These are phyloP conservation scores for Geranium rotundifolium DNA, from an alignment of 345 rosid genomes.

Conservation along the genomic window DNA sequence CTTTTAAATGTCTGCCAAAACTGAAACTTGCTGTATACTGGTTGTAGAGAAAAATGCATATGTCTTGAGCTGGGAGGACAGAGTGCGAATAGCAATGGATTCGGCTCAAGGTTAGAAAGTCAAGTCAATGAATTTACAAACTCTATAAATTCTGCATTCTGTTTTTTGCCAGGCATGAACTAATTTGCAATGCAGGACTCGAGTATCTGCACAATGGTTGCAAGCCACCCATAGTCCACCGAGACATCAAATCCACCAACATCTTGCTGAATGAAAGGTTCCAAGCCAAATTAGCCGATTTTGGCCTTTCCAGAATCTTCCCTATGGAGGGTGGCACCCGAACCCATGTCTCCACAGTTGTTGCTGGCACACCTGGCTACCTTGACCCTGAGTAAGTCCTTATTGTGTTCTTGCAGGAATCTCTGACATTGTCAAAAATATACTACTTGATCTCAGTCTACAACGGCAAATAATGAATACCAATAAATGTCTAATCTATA, in stretches of 20 bases:
- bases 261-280: constrained; percentile 14
- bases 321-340: constrained; percentile 10
- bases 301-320: constrained; percentile 16
- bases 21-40: neutral
- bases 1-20: too few relatives aligned
- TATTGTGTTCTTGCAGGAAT: neutral
- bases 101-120: constrained; percentile 39
- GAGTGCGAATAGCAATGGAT: constrained; percentile 35
- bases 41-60: constrained; percentile 11
- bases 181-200: neutral
- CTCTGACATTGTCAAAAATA: too few relatives aligned
- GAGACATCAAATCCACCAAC: constrained; percentile 20
- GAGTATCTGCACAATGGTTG: constrained; percentile 23
- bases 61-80: constrained; percentile 31
- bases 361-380: constrained; percentile 21
- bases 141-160: neutral
- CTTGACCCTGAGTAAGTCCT: constrained; percentile 4
- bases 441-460: too few relatives aligned
- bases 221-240: constrained; percentile 20
- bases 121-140: neutral
- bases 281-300: constrained; percentile 20
- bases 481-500: too few relatives aligned
- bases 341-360: constrained; percentile 21
- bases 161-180: neutral
- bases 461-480: too few relatives aligned